A percentile compares a stretch with the other conserved stretches of the same genome.
Conservation (phyloP, 306 rosid genomes). For the Vachellia collinsii region DNA sequence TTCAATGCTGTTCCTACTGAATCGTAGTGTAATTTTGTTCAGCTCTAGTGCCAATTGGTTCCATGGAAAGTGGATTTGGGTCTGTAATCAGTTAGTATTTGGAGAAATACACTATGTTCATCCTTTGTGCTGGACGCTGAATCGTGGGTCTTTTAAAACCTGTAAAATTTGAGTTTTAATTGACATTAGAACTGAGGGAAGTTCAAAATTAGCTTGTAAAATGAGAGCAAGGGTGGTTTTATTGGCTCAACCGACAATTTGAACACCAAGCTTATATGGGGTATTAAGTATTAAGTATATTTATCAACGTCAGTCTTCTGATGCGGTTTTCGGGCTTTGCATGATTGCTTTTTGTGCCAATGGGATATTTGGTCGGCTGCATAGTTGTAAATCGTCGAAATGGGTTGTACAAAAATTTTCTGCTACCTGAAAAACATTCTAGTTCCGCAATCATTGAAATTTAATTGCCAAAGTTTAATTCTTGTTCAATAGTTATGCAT, state of each 20-base stretch:
- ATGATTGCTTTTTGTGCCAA: not conserved
- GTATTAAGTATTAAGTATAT: not conserved
- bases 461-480: not conserved
- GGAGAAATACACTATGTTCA: not conserved
- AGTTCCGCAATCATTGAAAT: not conserved
- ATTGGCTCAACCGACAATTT: not conserved
- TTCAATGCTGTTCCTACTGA: not conserved
- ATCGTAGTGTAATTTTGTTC: not conserved
- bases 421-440: not conserved
- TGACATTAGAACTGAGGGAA: not conserved
- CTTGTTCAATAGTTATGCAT: not conserved
- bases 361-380: not conserved
- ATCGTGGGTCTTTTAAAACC: not conserved
- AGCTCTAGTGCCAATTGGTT: not conserved
- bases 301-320: not conserved
- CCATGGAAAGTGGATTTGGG: not conserved
- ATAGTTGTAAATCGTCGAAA: not conserved
- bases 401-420: not conserved
- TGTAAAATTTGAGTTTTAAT: not conserved
- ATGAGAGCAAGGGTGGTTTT: not conserved
- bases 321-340: slow-evolving; percentile 3
- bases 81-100: not conserved
- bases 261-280: not conserved
- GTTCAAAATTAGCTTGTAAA: not conserved
- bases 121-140: not conserved